Evolutionary conservation across 805 yeast genomes (phyloP).

Genomic region (Wickerhamiella spandovensis): DNA sequence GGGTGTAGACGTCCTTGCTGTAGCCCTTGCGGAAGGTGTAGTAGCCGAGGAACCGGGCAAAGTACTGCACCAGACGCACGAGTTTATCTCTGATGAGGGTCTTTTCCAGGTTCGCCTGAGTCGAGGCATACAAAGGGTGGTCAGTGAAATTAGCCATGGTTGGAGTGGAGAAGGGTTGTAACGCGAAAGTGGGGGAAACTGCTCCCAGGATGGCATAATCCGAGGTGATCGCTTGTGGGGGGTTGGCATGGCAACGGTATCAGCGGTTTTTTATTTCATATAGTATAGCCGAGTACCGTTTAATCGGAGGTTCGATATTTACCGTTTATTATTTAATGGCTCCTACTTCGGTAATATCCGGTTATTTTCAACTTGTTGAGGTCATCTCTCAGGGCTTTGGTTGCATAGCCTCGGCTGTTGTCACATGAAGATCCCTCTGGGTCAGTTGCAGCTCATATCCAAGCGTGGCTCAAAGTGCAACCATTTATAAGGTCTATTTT

Average conservation of each 20-base stretch:
- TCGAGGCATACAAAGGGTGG: slow-evolving; percentile 16
- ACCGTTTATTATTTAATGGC: too few relatives aligned
- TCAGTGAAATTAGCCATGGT: slow-evolving; percentile 9
- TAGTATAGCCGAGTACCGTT: background rate
- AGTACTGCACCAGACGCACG: slow-evolving; percentile 66
- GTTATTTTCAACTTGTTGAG: too few relatives aligned
- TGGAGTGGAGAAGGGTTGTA: background rate
- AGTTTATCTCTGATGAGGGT: slow-evolving; percentile 67
- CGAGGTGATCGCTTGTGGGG: background rate
- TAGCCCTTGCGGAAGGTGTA: slow-evolving; percentile 46
- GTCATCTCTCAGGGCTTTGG: too few relatives aligned
- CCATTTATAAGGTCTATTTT: too few relatives aligned
- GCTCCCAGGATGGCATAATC: background rate
- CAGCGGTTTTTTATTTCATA: background rate
- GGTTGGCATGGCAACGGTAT: background rate
- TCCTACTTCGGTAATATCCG: too few relatives aligned
- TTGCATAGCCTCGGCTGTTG: too few relatives aligned
- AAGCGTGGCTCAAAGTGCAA: too few relatives aligned
- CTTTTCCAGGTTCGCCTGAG: slow-evolving; percentile 14
- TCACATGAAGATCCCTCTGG: too few relatives aligned
- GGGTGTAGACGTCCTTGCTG: slow-evolving; percentile 32
- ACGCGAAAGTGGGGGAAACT: background rate
- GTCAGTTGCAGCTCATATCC: too few relatives aligned
- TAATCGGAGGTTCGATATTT: too few relatives aligned
- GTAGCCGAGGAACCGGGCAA: slow-evolving; percentile 58